phyloP scores from a whole-genome alignment of 2,329 filamentous ascomycete genomes.

The Fulvia fulva region DNA sequence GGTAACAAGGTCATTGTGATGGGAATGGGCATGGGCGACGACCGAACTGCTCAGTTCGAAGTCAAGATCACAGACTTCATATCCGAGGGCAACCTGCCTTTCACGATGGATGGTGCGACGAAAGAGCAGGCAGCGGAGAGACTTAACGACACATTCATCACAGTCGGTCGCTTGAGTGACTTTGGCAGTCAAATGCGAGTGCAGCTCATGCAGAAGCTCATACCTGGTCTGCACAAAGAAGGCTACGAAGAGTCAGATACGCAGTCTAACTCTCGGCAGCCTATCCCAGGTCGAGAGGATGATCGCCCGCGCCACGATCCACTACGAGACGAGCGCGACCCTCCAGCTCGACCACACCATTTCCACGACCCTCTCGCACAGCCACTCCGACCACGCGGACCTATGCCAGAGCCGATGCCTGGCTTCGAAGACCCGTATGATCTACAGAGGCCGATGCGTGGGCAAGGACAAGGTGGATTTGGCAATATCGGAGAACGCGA shows the following conservation, averaged over 20 bases:
- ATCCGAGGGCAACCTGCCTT: slow-evolving; percentile 56
- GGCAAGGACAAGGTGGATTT: slow-evolving; percentile 27
- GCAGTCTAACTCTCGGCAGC: slow-evolving; percentile 12
- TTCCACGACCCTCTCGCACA: slow-evolving; percentile 55
- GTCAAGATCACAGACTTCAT: slow-evolving; percentile 71
- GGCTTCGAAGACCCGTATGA: slow-evolving; percentile 93
- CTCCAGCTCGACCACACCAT: slow-evolving; percentile 65
- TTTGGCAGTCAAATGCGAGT: slow-evolving; percentile 70
- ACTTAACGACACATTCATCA: slow-evolving; percentile 66
- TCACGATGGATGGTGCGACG: slow-evolving; percentile 27
- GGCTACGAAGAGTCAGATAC: slow-evolving; percentile 62
- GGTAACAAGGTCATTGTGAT: slow-evolving; percentile 80
- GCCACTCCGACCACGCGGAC: slow-evolving; percentile 50
- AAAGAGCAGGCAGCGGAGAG: slow-evolving; percentile 40
- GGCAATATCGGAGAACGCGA: slow-evolving; percentile 76
- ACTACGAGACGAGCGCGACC: slow-evolving; percentile 50
- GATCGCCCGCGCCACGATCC: slow-evolving; percentile 42
- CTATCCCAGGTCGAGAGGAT: slow-evolving; percentile 25
- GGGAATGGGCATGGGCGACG: slow-evolving; percentile 73
- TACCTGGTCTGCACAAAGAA: slow-evolving; percentile 71
- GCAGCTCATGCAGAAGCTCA: slow-evolving; percentile 77
- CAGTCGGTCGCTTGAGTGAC: slow-evolving; percentile 61
- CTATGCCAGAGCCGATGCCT: slow-evolving; percentile 70
- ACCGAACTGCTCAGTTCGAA: slow-evolving; percentile 76
- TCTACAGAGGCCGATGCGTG: slow-evolving; percentile 64